These are phyloP conservation scores for Bruguiera sexangula DNA, from an alignment of 345 rosid genomes.

Conservation along the genomic window DNA sequence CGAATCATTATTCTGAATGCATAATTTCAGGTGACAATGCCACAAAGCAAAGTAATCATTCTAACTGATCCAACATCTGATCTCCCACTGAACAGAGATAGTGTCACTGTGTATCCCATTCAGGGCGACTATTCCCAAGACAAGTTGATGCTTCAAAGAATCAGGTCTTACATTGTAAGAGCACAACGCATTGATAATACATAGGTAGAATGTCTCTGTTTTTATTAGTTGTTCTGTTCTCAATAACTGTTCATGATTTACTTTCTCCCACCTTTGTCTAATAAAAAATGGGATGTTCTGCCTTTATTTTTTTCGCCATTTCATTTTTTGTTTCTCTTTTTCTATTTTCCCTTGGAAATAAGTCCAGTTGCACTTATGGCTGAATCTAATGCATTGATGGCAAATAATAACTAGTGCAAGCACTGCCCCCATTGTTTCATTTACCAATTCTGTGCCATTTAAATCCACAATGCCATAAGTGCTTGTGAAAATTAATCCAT, in stretches of 20 bases:
- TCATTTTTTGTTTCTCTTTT: neutral
- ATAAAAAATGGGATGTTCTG: too few species aligned
- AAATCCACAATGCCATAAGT: neutral
- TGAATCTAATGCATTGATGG: too few species aligned
- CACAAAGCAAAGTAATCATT: constrained; percentile 60
- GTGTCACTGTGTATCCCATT: constrained; percentile 61
- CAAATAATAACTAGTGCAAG: neutral
- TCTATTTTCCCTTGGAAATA: neutral
- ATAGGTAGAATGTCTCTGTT: constrained; percentile 50
- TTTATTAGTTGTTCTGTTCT: constrained; percentile 3
- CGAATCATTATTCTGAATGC: neutral
- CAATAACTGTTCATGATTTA: too few species aligned
- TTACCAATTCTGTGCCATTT: neutral
- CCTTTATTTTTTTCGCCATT: neutral
- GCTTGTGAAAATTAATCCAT: neutral
- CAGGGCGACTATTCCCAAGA: constrained; percentile 77
- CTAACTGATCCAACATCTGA: constrained; percentile 85
- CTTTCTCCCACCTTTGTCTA: too few species aligned
- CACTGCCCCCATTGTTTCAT: neutral
- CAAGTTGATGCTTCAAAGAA: constrained; percentile 96
- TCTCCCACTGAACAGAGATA: constrained; percentile 45
- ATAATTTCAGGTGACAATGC: constrained; percentile 70
- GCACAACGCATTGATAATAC: constrained; percentile 43
- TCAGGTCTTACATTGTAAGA: constrained; percentile 99
- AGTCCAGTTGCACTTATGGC: too few species aligned